Evolutionary conservation across 1,139 yeast genomes (phyloP).

Genomic region (Yarrowia galli): DNA sequence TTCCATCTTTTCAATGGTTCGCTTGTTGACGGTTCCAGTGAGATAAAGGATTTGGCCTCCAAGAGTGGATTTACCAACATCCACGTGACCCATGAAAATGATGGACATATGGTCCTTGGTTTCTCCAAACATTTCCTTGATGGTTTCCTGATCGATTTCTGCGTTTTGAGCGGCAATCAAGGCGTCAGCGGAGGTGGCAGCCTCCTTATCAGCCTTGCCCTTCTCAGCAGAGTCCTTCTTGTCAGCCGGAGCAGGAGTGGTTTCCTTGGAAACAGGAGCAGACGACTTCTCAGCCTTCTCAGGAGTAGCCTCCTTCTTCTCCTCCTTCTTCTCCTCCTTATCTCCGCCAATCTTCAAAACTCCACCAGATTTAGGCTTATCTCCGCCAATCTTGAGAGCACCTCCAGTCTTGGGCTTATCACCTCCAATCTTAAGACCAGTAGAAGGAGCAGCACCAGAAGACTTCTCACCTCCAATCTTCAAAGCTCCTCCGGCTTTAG

Average conservation of each 20-base stretch:
- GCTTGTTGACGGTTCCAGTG: slow-evolving; percentile 97
- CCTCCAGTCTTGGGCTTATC: slow-evolving; percentile 40
- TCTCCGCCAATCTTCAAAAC: slow-evolving; percentile 18
- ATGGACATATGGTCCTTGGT: slow-evolving; percentile 91
- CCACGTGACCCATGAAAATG: slow-evolving; percentile 99
- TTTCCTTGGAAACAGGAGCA: slow-evolving; percentile 14
- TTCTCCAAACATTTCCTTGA: slow-evolving; percentile 93
- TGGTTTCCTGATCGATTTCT: slow-evolving; percentile 84
- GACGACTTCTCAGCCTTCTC: slow-evolving; percentile 24
- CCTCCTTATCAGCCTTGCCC: too few species aligned
- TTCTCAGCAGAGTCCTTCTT: slow-evolving; percentile 39
- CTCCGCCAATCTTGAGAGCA: slow-evolving; percentile 41
- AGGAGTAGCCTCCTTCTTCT: slow-evolving; percentile 42
- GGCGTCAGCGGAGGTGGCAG: slow-evolving; percentile 55
- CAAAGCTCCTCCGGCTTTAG: slow-evolving; percentile 41
- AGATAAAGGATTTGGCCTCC: slow-evolving; percentile 94
- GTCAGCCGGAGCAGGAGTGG: slow-evolving; percentile 31
- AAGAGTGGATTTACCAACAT: slow-evolving; percentile 99
- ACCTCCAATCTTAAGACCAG: slow-evolving; percentile 39
- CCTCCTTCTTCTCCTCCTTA: slow-evolving; percentile 47
- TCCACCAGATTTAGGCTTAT: slow-evolving; percentile 40
- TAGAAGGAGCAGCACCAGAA: slow-evolving; percentile 8
- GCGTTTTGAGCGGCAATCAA: slow-evolving; percentile 80
- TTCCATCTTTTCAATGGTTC: slow-evolving; percentile 98
- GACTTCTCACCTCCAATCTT: slow-evolving; percentile 42